Base-by-base conservation (phyloP, 352 stramenopile genomes). In the Thraustochytrium sp. region DNA sequence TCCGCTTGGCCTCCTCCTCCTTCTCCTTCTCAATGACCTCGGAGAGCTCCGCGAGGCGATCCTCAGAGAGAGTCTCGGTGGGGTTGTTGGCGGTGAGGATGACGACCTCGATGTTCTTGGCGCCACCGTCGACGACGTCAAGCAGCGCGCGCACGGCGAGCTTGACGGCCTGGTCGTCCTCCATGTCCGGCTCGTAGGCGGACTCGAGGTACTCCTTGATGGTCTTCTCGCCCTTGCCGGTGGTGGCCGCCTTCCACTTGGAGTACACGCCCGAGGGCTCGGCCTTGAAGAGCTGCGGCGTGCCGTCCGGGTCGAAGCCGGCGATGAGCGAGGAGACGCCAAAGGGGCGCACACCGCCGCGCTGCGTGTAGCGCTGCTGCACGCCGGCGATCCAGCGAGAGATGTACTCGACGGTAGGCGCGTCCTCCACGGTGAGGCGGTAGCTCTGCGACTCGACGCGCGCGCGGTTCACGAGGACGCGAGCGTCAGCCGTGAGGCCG, bases 21-120 rank as follows among this genome's bases (percentile, higher is more conserved):
- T 75, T 80, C 68, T 80, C 68, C 26, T 64, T 18, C 68, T 80
- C 68, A 51, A 80, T 80, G 9, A 63, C n/a, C 42, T 80, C 68
- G 42, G 68, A 63, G 8, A 80, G 68, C 16, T 34, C 68, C 8
- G 16, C 38, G 9, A 80, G 68, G 9, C 31, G 31, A 16, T 80
- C 68, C 31, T 80, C 68, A 26, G 68, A 80, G 18, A 80, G 51
- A 11, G 46, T 63, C 68, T 80, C 68, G 13, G 68, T 42, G 18
- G 68, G 68, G 13, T 42, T 21, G 31, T 64, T 5, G 18, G 65
- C 42, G 51, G 68, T 82, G 42, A 99, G 91, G 46, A 99, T 91
- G 62, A 94, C 96, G 76, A 99, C 94, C 90, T 99, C 96, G 92
- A 99, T 99, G 88, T 98, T 99, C 89, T 99, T 99, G 75, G 94